phyloP scores from a whole-genome alignment of 345 rosid genomes.

The Camelina laxa region DNA sequence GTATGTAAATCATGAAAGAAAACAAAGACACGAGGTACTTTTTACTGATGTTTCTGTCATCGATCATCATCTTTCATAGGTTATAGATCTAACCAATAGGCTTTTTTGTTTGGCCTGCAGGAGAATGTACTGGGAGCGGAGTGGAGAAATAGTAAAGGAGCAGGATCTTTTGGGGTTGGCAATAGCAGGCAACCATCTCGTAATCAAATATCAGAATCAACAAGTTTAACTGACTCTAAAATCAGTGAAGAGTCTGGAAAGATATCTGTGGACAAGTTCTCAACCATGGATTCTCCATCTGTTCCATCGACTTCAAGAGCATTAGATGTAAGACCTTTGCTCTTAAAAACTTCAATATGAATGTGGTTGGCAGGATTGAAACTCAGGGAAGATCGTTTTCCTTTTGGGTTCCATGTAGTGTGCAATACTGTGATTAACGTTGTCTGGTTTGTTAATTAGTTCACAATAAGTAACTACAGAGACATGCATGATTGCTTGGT shows the following conservation, averaged over 20 bases:
- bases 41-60: conserved; percentile 26
- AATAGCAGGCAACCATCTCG: conserved; percentile 70
- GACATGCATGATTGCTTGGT: conserved; percentile 11
- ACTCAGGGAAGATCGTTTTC: background rate
- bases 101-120: conserved; percentile 48
- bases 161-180: conserved; percentile 64
- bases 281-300: conserved; percentile 69
- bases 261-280: conserved; percentile 66
- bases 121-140: conserved; percentile 67
- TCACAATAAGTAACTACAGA: conserved; percentile 2
- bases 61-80: conserved; percentile 6
- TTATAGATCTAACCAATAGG: background rate
- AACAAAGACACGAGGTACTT: conserved; percentile 81
- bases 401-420: background rate
- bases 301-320: conserved; percentile 81
- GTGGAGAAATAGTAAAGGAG: conserved; percentile 80
- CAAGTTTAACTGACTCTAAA: conserved; percentile 70
- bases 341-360: background rate
- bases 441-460: conserved; percentile 1
- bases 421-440: background rate
- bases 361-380: background rate
- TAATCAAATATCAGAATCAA: conserved; percentile 68
- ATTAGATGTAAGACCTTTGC: conserved; percentile 60
- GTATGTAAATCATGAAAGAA: conserved; percentile 85
- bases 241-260: conserved; percentile 71